Evolutionary conservation across 1,284 basidiomycete species (phyloP).

Genomic region (Cerrena zonata): DNA sequence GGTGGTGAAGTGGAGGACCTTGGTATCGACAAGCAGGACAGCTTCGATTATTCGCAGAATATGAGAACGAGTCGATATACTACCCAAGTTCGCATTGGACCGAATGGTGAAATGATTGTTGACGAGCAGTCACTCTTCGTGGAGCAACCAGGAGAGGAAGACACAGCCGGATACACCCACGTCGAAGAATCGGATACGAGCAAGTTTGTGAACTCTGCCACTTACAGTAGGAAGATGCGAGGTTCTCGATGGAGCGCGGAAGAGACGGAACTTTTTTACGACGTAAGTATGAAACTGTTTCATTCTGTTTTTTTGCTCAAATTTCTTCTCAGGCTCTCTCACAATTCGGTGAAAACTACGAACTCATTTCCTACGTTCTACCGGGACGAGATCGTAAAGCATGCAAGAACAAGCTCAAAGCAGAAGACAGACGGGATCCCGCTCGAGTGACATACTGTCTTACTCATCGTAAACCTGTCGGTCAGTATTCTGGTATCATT

Average conservation of each 20-base stretch:
- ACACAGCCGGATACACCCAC: conserved; percentile 67
- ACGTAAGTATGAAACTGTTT: conserved; percentile 45
- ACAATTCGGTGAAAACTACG: conserved; percentile 89
- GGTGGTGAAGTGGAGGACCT: conserved; percentile 3
- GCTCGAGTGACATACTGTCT: conserved; percentile 62
- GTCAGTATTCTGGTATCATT: conserved; percentile 61
- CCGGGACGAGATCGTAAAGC: conserved; percentile 82
- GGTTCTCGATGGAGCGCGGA: conserved; percentile 79
- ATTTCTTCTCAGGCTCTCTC: conserved; percentile 56
- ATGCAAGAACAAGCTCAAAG: conserved; percentile 87
- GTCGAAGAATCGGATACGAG: conserved; percentile 78
- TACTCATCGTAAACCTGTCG: conserved; percentile 59
- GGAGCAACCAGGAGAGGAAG: conserved; percentile 58
- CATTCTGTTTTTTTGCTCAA: background rate
- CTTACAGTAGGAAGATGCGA: conserved; percentile 70
- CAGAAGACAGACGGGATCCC: conserved; percentile 77
- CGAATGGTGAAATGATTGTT: conserved; percentile 75
- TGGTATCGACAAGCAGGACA: conserved; percentile 28
- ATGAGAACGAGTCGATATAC: conserved; percentile 66
- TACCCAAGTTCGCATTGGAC: conserved; percentile 75
- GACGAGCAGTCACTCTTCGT: conserved; percentile 77
- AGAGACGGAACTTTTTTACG: conserved; percentile 82
- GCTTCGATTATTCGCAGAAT: conserved; percentile 63
- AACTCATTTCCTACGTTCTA: conserved; percentile 80
- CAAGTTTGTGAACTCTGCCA: conserved; percentile 81